Evolutionary conservation across 108 stramenopile genomes (phyloP).

Genomic region (Stephanodiscus triporus): DNA sequence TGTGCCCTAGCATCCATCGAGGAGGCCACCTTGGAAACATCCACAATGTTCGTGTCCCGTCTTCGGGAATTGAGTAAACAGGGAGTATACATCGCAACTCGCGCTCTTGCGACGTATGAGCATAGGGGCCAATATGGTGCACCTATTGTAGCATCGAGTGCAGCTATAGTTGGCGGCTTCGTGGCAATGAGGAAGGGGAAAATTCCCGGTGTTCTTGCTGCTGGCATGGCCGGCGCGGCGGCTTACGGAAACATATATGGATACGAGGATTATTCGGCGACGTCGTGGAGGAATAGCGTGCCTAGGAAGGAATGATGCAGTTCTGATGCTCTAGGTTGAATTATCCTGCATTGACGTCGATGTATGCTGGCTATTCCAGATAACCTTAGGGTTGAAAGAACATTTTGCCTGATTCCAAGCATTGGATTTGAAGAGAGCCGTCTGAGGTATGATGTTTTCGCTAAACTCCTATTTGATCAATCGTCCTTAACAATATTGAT

Average conservation of each 20-base stretch:
- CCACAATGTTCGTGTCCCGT: constrained; percentile 32
- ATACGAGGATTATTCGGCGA: constrained; percentile 33
- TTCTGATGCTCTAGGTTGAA: not conserved
- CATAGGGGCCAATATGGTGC: constrained; percentile 42
- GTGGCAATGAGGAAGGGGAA: constrained; percentile 45
- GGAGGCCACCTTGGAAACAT: constrained; percentile 24
- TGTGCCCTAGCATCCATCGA: constrained; percentile 36
- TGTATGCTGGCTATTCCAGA: not conserved
- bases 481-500: too few relatives aligned
- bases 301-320: constrained; percentile 17
- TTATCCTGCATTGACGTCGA: not conserved
- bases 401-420: not conserved
- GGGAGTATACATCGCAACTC: constrained; percentile 14
- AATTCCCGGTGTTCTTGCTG: constrained; percentile 36
- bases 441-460: too few relatives aligned
- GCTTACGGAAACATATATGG: constrained; percentile 55
- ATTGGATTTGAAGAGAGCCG: not conserved
- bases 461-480: too few relatives aligned
- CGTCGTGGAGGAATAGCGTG: constrained; percentile 23
- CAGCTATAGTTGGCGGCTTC: constrained; percentile 30
- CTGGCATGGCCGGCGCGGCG: constrained; percentile 30
- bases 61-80: constrained; percentile 25
- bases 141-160: constrained; percentile 39
- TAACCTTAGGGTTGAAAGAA: not conserved
- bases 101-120: constrained; percentile 33